These are phyloP conservation scores for Falciphora oryzae DNA, from an alignment of 2,329 filamentous ascomycete species.

Conservation along the genomic window DNA sequence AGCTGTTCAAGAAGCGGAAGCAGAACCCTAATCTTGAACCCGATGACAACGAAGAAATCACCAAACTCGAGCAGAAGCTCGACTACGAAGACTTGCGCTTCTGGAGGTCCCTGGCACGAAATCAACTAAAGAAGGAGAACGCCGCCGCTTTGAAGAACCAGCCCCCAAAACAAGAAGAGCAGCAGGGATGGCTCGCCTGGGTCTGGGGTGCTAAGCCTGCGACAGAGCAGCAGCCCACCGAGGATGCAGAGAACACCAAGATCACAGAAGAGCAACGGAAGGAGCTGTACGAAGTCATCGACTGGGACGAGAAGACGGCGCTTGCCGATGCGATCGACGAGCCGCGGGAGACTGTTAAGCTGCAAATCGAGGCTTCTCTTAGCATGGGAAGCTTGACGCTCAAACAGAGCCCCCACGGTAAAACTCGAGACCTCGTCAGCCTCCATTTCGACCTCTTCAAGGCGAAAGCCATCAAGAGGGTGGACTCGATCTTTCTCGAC, in stretches of 20 bases:
- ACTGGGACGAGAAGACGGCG: constrained; percentile 95
- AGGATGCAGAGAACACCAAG: constrained; percentile 69
- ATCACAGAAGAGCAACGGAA: constrained; percentile 96
- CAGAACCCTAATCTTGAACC: constrained; percentile 64
- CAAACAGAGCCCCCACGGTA: constrained; percentile 75
- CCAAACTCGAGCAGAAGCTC: constrained; percentile 77
- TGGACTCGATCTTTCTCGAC: constrained; percentile 84
- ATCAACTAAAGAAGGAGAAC: constrained; percentile 92
- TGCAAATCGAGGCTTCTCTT: constrained; percentile 89
- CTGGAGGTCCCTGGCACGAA: constrained; percentile 90
- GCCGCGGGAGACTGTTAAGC: constrained; percentile 84
- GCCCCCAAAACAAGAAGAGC: constrained; percentile 40
- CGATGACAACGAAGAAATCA: constrained; percentile 66
- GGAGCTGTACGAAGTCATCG: constrained; percentile 94
- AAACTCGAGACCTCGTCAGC: constrained; percentile 74
- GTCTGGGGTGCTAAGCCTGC: constrained; percentile 75
- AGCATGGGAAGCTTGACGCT: constrained; percentile 94
- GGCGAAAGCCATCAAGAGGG: constrained; percentile 81
- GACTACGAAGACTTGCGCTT: constrained; percentile 94
- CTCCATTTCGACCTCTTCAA: constrained; percentile 93
- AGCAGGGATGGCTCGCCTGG: constrained; percentile 86
- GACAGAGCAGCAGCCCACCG: constrained; percentile 40
- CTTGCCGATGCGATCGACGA: constrained; percentile 83
- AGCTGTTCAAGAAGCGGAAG: constrained; percentile 92
- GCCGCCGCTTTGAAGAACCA: constrained; percentile 73